phyloP scores from a whole-genome alignment of 2,329 filamentous ascomycete species.

The Trichoderma hamatum region DNA sequence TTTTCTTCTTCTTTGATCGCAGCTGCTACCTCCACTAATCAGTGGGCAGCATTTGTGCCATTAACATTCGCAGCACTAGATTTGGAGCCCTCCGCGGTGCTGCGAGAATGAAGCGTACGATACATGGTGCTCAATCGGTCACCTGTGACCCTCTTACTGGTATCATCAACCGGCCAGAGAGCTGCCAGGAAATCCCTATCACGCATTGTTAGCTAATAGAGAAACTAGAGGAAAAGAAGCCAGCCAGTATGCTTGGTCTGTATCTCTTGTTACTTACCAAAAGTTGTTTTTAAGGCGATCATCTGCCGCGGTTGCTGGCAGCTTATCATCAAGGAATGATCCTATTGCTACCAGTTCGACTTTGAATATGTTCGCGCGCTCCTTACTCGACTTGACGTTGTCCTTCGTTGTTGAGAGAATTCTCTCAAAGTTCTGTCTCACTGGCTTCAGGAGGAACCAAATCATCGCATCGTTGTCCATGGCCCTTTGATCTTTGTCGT shows the following conservation, averaged over 20 bases:
- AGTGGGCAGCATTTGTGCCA: slow-evolving; percentile 35
- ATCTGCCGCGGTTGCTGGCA: slow-evolving; percentile 47
- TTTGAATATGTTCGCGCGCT: slow-evolving; percentile 64
- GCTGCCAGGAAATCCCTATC: slow-evolving; percentile 50
- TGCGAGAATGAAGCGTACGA: slow-evolving; percentile 43
- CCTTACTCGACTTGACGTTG: slow-evolving; percentile 63
- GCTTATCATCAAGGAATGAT: slow-evolving; percentile 58
- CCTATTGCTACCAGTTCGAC: slow-evolving; percentile 64
- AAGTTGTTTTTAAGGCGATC: slow-evolving; percentile 52
- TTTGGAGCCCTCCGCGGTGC: slow-evolving; percentile 37
- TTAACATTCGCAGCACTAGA: slow-evolving; percentile 39
- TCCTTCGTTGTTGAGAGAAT: slow-evolving; percentile 65
- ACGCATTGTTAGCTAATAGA: slow-evolving; percentile 30
- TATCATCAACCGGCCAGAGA: slow-evolving; percentile 52
- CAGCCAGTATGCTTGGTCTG: background rate
- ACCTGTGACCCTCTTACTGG: slow-evolving; percentile 49
- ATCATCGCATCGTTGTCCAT: slow-evolving; percentile 52
- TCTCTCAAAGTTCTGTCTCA: slow-evolving; percentile 61
- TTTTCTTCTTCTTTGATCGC: background rate
- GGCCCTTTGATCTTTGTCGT: slow-evolving; percentile 54
- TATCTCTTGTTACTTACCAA: slow-evolving; percentile 46
- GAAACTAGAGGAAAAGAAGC: too few relatives aligned
- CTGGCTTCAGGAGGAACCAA: slow-evolving; percentile 58
- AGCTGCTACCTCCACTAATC: background rate
- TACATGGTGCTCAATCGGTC: slow-evolving; percentile 51